Percentiles rank a stretch among this genome's conserved stretches.
phyloP scores from a whole-genome alignment of 2,329 filamentous ascomycete species.

The Pseudogymnoascus sp. region DNA sequence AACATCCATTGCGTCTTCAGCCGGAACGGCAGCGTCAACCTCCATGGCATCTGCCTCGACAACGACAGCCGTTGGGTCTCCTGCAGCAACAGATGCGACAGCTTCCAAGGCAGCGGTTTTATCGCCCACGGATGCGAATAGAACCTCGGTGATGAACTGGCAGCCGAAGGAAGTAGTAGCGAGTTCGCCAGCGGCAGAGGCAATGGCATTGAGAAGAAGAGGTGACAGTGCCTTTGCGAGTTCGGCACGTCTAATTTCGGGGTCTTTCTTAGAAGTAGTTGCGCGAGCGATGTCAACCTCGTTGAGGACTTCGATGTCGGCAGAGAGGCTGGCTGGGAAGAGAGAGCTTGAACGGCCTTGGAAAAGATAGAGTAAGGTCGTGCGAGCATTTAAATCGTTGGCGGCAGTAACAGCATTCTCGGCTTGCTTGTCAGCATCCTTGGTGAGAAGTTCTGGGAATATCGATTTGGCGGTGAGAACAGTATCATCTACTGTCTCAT shows the following conservation, averaged over 20 bases:
- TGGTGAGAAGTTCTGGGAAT: slow-evolving; percentile 76
- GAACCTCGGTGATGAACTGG: slow-evolving; percentile 75
- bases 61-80: slow-evolving; percentile 38
- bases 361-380: slow-evolving; percentile 74
- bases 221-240: slow-evolving; percentile 68
- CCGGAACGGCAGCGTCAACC: slow-evolving; percentile 16
- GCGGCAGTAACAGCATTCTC: slow-evolving; percentile 59
- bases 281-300: slow-evolving; percentile 74
- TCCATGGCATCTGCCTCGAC: slow-evolving; percentile 34
- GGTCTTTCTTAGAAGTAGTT: slow-evolving; percentile 87
- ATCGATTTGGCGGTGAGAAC: slow-evolving; percentile 80
- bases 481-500: slow-evolving; percentile 91
- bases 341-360: slow-evolving; percentile 56
- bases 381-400: slow-evolving; percentile 58
- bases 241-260: slow-evolving; percentile 67
- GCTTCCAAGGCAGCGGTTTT: slow-evolving; percentile 69
- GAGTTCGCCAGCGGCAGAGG: slow-evolving; percentile 59
- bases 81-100: slow-evolving; percentile 55
- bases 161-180: slow-evolving; percentile 73
- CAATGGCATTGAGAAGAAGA: slow-evolving; percentile 66
- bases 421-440: slow-evolving; percentile 53
- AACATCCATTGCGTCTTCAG: slow-evolving; percentile 10
- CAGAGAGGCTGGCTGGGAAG: slow-evolving; percentile 54
- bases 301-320: slow-evolving; percentile 62
- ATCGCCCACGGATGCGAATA: slow-evolving; percentile 70